These are phyloP conservation scores for Onygena corvina DNA, from an alignment of 2,329 filamentous ascomycete genomes.

Conservation along the genomic window DNA sequence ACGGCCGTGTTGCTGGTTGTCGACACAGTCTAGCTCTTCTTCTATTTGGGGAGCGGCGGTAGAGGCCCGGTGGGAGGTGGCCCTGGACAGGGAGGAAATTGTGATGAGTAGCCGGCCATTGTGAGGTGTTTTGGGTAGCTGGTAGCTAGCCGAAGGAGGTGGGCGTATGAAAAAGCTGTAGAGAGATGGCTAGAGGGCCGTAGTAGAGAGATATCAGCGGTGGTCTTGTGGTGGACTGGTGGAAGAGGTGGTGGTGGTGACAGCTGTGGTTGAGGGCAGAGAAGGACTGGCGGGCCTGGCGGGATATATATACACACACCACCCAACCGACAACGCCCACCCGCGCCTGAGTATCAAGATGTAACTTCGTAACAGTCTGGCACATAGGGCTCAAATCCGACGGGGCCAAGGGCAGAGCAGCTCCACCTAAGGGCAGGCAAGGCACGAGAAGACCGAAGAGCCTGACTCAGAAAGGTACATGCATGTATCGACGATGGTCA, in stretches of 20 bases:
- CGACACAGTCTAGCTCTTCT: not conserved
- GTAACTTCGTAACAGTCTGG: constrained; percentile 6
- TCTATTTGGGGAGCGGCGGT: constrained; percentile 17
- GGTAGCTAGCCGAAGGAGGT: too few relatives aligned
- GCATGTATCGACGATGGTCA: not conserved
- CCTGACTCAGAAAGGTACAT: not conserved
- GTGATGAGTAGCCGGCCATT: constrained; percentile 17
- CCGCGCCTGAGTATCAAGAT: too few relatives aligned
- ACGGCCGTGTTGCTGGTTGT: not conserved
- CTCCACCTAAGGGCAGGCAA: not conserved
- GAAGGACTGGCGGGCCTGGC: not conserved
- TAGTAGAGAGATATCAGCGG: too few relatives aligned
- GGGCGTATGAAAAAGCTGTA: too few relatives aligned
- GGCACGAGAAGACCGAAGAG: not conserved
- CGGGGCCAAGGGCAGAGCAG: not conserved
- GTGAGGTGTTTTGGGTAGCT: constrained; percentile 4
- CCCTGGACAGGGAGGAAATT: constrained; percentile 19
- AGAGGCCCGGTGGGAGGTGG: constrained; percentile 18
- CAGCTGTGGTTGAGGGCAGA: too few relatives aligned
- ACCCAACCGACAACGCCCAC: too few relatives aligned
- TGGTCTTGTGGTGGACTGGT: too few relatives aligned
- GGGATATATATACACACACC: not conserved
- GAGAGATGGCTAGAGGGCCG: too few relatives aligned
- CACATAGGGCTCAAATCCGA: constrained; percentile 4
- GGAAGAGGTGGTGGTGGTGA: too few relatives aligned